Base-by-base conservation (phyloP, 148 eudicot species). In the Tetragonia tetragonoides region DNA sequence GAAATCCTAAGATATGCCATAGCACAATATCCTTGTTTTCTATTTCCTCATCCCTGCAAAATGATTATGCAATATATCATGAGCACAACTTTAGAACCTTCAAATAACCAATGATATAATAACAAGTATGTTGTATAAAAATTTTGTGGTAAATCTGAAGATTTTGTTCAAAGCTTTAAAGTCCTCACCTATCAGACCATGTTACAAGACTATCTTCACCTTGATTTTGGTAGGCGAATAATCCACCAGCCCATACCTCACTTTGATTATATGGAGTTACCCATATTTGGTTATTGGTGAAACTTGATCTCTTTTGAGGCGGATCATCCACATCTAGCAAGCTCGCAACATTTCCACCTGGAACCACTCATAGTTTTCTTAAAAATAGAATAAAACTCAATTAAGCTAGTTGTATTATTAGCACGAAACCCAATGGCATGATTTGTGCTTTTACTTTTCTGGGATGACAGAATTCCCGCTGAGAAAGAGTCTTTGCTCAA, bases 241-340 rank as follows among this genome's bases (percentile, higher is more conserved):
- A 81, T n/a, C 99, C 99, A 46, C 97, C 97, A 10, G 99, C 97
- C 98, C 97, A 95, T 70, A 86, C 88, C 85, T 95, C 97, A 0
- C 85, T 83, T 77, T 77, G 67, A 57, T 95, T 93, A 69, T 95
- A 95, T 0, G 97, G 97, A 2, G 95, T 93, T 63, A 95, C 92
- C 99, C 99, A 95, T 64, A 93, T 93, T 57, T 95, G 99, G 78
- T 95, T 95, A 47, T 95, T 89, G 3, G 99, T 91, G 57, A 95
- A 95, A 0, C 93, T 97, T 0, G 89, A 97, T 49, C 99, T 81
- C 80, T 84, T 90, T 67, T 95, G 97, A 0, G 99, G 99, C 18
- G 95, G 97, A 86, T 95, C 99, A 23, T 95, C 86, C 0, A 62
- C 80, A 67, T 91, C 97, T 24, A 95, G 91, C 83, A 95, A 59